Conservation (phyloP, 2,329 filamentous ascomycete species). For the Trichoderma hamatum region DNA sequence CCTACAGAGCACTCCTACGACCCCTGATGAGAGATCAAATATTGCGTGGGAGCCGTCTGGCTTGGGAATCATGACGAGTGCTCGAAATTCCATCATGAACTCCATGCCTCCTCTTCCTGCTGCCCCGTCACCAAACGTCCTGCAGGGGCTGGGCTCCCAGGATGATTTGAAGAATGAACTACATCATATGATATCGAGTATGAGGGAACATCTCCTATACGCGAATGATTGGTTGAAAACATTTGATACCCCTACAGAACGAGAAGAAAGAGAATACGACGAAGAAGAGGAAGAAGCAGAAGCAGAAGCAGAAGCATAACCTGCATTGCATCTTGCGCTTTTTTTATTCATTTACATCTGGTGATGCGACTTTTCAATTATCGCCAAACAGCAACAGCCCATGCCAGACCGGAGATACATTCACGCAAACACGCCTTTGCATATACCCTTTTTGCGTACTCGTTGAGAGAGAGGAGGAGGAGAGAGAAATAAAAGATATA, state of each 20-base stretch:
- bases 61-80: conserved; percentile 21
- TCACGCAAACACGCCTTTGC: not conserved
- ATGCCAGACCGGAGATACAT: not conserved
- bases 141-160: conserved; percentile 23
- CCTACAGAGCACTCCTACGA: conserved; percentile 25
- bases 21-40: conserved; percentile 24
- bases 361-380: not conserved
- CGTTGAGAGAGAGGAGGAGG: not conserved
- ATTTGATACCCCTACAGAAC: conserved; percentile 12
- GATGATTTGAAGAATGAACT: conserved; percentile 26
- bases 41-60: conserved; percentile 23
- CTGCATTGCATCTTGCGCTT: conserved; percentile 5
- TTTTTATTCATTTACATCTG: not conserved
- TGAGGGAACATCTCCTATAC: conserved; percentile 26
- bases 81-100: conserved; percentile 8
- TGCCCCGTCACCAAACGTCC: conserved; percentile 16
- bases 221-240: conserved; percentile 26
- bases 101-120: conserved; percentile 19
- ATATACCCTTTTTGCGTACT: conserved; percentile 13
- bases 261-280: not conserved
- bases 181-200: conserved; percentile 24
- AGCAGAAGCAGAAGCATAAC: not conserved
- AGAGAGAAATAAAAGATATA: not conserved
- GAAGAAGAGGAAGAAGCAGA: conserved; percentile 4
- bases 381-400: not conserved